These are phyloP conservation scores for Colletotrichum limetticola DNA, from an alignment of 2,329 filamentous ascomycete genomes.

Conservation along the genomic window DNA sequence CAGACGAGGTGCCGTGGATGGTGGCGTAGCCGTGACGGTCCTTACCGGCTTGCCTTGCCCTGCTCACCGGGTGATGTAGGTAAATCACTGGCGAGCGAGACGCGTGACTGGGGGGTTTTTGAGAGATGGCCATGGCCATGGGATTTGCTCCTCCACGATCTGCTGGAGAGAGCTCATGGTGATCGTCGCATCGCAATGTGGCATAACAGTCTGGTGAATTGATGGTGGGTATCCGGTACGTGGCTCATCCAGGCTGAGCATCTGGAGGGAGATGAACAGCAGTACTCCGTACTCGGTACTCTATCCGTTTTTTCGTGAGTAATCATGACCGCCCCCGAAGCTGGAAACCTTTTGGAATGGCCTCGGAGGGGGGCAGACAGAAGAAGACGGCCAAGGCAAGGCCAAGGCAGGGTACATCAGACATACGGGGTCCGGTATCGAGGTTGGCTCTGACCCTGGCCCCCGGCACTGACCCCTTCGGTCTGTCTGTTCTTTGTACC, in stretches of 20 bases:
- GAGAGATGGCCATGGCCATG: constrained; percentile 7
- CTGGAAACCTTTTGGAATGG: constrained; percentile 9
- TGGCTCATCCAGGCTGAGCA: background rate
- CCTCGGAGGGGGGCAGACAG: background rate
- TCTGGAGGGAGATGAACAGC: background rate
- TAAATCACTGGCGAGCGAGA: constrained; percentile 22
- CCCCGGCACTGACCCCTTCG: constrained; percentile 23
- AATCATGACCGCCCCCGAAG: background rate
- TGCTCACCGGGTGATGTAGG: constrained; percentile 28
- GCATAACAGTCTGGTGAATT: background rate
- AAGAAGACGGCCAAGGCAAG: background rate
- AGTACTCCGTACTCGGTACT: background rate
- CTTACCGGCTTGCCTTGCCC: constrained; percentile 20
- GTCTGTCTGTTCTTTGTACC: constrained; percentile 14
- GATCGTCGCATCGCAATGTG: constrained; percentile 7
- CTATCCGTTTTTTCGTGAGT: too few species aligned
- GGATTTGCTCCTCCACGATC: constrained; percentile 14
- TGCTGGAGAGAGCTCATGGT: constrained; percentile 2
- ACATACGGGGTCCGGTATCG: constrained; percentile 7
- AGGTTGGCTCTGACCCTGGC: constrained; percentile 26
- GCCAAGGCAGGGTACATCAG: background rate
- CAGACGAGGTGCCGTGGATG: constrained; percentile 1
- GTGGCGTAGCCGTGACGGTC: constrained; percentile 10
- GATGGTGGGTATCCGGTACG: background rate
- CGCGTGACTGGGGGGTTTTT: constrained; percentile 13